Evolutionary conservation across 1,284 basidiomycete species (phyloP), one percentile per base, ranked within the genome.

Genomic region (Cerioporus squamosus): DNA sequence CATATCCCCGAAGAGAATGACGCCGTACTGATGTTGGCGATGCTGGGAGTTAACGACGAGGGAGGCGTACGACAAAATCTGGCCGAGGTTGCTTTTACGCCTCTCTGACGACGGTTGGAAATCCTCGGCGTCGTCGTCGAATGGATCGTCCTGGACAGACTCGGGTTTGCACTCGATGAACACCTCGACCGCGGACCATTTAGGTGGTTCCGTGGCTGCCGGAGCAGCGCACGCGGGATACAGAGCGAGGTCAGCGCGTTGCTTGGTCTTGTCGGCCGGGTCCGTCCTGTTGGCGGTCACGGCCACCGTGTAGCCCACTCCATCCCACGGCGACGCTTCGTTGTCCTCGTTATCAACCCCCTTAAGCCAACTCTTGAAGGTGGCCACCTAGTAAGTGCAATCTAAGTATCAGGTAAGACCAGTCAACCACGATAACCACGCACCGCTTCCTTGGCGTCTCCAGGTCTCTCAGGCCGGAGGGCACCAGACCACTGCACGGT

Each of bases 11-110:
- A 58, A 22, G 26, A 61, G 38, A 17, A 49, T 8, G 18, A 61
- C 40, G 7, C n/a, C 17, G 48, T 47, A 60, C 20, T 50, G 26
- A 26, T 55, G 51, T 8, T 23, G 45, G 23, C 43, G 44, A 26
- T 49, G 47, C 44, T 64, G 59, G 15, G 22, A 17, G 8, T 50
- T 22, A 36, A 62, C 53, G 8, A 59, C 36, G 36, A 22, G n/a
- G 15, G 31, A 18, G 3, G 60, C 44, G 22, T 56, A 53, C 5
- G 29, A 26, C n/a, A 46, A 31, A 15, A 62, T 33, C 43, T 53
- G 57, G 2, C 31, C 53, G 3, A 54, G 53, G 20, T 31, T 44
- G 3, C 20, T 14, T 14, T 26, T 6, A 23, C 54, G 48, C 17
- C 22, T 9, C 10, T 38, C 20, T 6, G 42, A 5, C 18, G 23